Evolutionary conservation across 2,329 filamentous ascomycete species (phyloP).

Genomic region (Diaporthe helianthi): DNA sequence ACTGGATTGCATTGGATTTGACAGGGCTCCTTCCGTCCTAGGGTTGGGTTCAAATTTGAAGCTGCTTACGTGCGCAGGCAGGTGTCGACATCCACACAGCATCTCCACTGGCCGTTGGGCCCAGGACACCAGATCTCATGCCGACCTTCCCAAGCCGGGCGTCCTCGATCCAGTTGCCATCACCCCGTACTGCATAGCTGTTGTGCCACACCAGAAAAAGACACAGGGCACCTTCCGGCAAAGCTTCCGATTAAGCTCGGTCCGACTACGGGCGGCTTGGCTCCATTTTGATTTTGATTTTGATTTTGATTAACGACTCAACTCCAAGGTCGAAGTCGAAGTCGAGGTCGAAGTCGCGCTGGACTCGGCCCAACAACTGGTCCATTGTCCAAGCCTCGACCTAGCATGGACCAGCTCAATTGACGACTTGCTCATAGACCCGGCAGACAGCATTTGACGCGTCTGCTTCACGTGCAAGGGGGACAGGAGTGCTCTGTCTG

Average conservation of each 20-base stretch:
- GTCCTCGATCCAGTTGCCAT: background rate
- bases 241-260: conserved; percentile 15
- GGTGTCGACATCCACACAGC: background rate
- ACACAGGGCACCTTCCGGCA: background rate
- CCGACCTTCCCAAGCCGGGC: conserved; percentile 8
- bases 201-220: background rate
- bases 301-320: background rate
- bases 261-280: background rate
- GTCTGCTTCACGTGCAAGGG: background rate
- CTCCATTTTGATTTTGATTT: background rate
- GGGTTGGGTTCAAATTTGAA: background rate
- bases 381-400: background rate
- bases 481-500: background rate
- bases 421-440: background rate
- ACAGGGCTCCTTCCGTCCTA: background rate
- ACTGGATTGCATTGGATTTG: background rate
- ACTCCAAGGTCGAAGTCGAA: background rate
- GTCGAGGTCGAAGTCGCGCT: background rate
- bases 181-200: background rate
- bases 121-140: conserved; percentile 23
- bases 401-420: background rate
- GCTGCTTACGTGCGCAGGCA: conserved; percentile 15
- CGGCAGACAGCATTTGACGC: background rate
- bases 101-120: conserved; percentile 3
- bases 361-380: background rate